phyloP scores from a whole-genome alignment of 345 rosid species.

The Gossypium turneri region DNA sequence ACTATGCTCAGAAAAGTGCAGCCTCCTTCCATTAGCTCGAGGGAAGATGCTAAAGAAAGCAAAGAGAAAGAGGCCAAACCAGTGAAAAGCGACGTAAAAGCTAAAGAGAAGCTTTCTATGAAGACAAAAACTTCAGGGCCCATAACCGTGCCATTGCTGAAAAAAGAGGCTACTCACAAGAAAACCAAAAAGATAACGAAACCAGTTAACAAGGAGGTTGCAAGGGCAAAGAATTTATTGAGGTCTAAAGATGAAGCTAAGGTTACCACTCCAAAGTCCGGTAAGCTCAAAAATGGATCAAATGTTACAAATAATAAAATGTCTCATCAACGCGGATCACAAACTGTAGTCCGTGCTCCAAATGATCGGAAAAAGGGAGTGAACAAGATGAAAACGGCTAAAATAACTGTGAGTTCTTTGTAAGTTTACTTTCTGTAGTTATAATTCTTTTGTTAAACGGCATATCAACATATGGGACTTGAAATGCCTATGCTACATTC shows the following conservation, averaged over 20 bases:
- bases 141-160: constrained; percentile 23
- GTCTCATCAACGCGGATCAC: constrained; percentile 13
- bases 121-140: constrained; percentile 29
- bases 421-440: neutral
- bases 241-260: constrained; percentile 38
- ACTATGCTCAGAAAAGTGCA: constrained; percentile 28
- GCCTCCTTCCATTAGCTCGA: constrained; percentile 29
- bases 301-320: constrained; percentile 23
- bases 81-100: constrained; percentile 36
- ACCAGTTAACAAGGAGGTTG: constrained; percentile 27
- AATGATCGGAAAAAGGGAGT: constrained; percentile 26
- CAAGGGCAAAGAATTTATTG: constrained; percentile 35
- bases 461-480: neutral
- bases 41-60: constrained; percentile 27
- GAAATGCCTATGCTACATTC: neutral
- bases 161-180: constrained; percentile 27
- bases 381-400: constrained; percentile 14
- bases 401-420: constrained; percentile 27
- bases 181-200: constrained; percentile 25
- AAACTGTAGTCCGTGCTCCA: constrained; percentile 11
- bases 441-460: neutral
- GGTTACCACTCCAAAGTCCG: constrained; percentile 24
- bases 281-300: constrained; percentile 34
- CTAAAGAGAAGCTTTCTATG: constrained; percentile 26
- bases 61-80: constrained; percentile 21